Evolutionary conservation across 768 basidiomycete species (phyloP), one percentile per base, ranked within the genome.

Genomic region (Mycena rosella): DNA sequence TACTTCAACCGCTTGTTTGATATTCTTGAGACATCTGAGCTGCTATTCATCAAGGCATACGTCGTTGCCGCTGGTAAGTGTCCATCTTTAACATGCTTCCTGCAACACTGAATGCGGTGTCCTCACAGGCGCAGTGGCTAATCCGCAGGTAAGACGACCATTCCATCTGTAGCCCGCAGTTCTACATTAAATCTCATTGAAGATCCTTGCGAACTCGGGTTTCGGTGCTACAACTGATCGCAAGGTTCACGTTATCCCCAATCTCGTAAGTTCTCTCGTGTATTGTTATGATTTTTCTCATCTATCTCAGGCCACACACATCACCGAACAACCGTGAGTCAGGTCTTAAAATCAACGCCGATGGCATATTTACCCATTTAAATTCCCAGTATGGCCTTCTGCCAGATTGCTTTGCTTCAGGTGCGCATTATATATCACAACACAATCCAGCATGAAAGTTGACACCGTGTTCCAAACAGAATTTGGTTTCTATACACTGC

Each of bases 351-450:
- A 34, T 49, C 22, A 48, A 26, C 32, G 22, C 32, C 24, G 47
- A n/a, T 24, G 27, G 18, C 30, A 47, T 58, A 45, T 58, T 58
- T 45, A 45, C 13, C 42, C 17, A 44, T 30, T 44, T 24, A 5
- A 47, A 44, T 30, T n/a, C 27, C 42, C 47, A 36, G 56, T 49
- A 75, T 77, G 69, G 55, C 69, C 22, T 70, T 70, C 48, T 70
- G 64, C 29, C 69, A 70, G 34, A 58, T 70, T 47, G 69, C 55
- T 44, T 53, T 66, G 32, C 26, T 44, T 11, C 56, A 66, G 60
- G 44, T 48, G 27, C 27, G 60, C 56, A 29, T 29, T n/a, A 30
- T 20, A 42, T 34, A 48, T 59, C 30, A 47, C 24, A 47, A 26
- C 22, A 22, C 32, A 24, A 48, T 9, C 45, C 22, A 24, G n/a